Conservation (phyloP, 2,329 filamentous ascomycete genomes). For the Rhynchosporium secalis region DNA sequence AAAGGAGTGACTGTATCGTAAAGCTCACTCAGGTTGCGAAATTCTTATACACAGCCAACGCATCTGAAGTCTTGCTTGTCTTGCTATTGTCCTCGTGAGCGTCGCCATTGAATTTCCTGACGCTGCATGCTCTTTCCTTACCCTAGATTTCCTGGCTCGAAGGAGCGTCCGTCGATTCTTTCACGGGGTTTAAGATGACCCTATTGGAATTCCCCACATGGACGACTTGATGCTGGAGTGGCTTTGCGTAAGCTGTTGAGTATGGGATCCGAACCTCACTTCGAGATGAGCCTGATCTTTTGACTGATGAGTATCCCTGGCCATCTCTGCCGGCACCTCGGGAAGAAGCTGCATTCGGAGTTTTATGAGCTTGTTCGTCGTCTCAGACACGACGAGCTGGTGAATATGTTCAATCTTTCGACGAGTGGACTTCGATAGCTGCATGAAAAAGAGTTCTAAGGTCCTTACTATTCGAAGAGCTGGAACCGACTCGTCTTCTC, state of each 20-base stretch:
- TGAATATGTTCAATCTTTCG: background rate
- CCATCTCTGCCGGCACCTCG: too few relatives aligned
- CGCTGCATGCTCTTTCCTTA: background rate
- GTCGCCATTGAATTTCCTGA: background rate
- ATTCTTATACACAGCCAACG: slow-evolving; percentile 9
- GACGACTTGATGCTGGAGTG: background rate
- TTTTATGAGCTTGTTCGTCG: background rate
- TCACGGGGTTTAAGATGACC: background rate
- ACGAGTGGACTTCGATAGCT: background rate
- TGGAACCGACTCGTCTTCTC: background rate
- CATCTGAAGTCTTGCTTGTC: slow-evolving; percentile 12
- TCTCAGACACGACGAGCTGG: background rate
- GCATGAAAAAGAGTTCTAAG: background rate
- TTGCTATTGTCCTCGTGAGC: background rate
- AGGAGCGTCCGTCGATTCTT: slow-evolving; percentile 15
- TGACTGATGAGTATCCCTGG: background rate
- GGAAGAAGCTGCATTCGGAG: background rate
- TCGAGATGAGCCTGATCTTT: background rate
- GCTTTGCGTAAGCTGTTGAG: background rate
- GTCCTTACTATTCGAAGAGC: background rate
- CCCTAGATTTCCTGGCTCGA: background rate
- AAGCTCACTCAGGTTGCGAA: background rate
- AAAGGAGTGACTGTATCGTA: background rate
- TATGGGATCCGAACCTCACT: slow-evolving; percentile 2
- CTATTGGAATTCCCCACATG: background rate